Evolutionary conservation across 345 rosid species (phyloP).

Genomic region (Noccaea caerulescens): DNA sequence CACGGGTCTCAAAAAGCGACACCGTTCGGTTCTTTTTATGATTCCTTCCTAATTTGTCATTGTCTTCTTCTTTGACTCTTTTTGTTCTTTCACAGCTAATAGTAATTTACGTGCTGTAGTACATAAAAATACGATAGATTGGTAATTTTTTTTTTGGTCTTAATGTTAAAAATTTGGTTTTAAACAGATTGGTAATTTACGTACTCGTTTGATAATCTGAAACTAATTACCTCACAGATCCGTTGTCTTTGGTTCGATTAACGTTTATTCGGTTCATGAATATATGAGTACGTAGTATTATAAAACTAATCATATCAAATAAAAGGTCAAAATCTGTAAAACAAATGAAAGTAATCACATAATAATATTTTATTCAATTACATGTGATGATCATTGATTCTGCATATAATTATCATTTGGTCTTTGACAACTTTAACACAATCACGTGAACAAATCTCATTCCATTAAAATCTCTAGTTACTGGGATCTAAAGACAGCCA

Average conservation of each 20-base stretch:
- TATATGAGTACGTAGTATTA: too few species aligned
- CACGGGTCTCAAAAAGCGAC: slow-evolving; percentile 41
- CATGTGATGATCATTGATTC: slow-evolving; percentile 33
- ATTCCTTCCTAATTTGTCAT: slow-evolving; percentile 27
- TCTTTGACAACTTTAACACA: slow-evolving; percentile 32
- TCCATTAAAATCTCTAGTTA: slow-evolving; percentile 27
- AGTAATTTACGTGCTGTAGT: too few species aligned
- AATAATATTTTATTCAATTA: background rate
- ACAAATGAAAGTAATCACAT: background rate
- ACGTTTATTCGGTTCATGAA: background rate
- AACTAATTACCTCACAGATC: slow-evolving; percentile 36
- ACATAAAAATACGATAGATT: background rate
- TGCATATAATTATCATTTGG: slow-evolving; percentile 34
- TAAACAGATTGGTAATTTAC: too few species aligned
- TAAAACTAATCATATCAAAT: background rate
- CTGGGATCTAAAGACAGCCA: slow-evolving; percentile 40
- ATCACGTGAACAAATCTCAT: slow-evolving; percentile 39
- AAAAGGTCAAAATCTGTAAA: slow-evolving; percentile 32
- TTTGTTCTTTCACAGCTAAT: background rate
- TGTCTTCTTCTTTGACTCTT: slow-evolving; percentile 25
- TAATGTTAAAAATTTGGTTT: too few species aligned
- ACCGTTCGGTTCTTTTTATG: slow-evolving; percentile 30
- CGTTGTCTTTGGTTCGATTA: slow-evolving; percentile 25
- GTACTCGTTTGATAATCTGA: background rate
- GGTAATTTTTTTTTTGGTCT: too few species aligned